Base-by-base conservation (phyloP, 192 early-diverging fungal genomes). In the Rhizoclosmatium globosum region DNA sequence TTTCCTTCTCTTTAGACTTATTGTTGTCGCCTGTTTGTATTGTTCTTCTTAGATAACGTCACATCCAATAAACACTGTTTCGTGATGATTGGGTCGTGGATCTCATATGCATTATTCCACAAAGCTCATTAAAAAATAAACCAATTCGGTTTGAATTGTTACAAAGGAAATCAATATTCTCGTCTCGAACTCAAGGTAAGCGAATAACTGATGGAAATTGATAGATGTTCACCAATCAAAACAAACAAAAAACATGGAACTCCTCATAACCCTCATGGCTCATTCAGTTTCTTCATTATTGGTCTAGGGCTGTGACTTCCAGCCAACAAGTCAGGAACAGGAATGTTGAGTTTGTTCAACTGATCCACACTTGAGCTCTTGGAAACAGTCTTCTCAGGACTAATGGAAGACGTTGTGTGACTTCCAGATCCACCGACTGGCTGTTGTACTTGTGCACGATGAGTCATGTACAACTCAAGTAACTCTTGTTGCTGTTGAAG, bases 271-370 rank as follows among this genome's bases (percentile, higher is more conserved):
- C 61, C 17, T 53, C 17, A 53, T 64, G 3, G 2, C 41, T 74
- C 73, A 45, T 50, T 46, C n/a, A 42, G 43, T 42, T 74, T 74
- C 74, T 76, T 76, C 74, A 76, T 66, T 44, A 76, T 76, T 15
- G 74, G 74, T 44, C 79, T 41, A 4, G 79, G 79, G 42, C 72
- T 75, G 62, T 75, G 59, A 56, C 79, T 80, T 75, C 79, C 79
- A 17, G 79, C 79, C 47, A 80, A 48, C 62, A 80, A 66, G 50
- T 80, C 72, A 2, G 79, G 79, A 21, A 71, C 62, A 42, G 60
- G n/a, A 1, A 17, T 11, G 53, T 41, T 21, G 21, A 76, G 47
- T 17, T 76, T 64, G 53, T 46, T 47, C 46, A 68, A 46, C 13
- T 57, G 13, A 17, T 13, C 21, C 31, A 38, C 64, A 56, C 69